Evolutionary conservation across 306 rosid genomes (phyloP).

Genomic region (Lagenaria siceraria): DNA sequence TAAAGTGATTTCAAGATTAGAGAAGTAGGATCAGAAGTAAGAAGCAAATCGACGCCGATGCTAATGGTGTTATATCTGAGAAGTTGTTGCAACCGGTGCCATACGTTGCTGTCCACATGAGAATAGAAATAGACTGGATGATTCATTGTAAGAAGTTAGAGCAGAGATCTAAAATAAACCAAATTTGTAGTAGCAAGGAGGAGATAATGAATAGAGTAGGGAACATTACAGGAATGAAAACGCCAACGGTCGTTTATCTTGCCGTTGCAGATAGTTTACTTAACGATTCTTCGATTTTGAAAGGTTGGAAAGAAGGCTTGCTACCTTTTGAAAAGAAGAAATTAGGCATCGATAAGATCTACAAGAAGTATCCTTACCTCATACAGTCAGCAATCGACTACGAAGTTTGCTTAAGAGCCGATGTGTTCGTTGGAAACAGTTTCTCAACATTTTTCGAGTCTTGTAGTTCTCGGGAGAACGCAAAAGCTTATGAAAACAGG

Average conservation of each 20-base stretch:
- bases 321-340: constrained; percentile 71
- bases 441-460: constrained; percentile 90
- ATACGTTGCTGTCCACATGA: constrained; percentile 79
- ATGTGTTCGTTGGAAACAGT: constrained; percentile 81
- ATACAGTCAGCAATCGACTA: constrained; percentile 87
- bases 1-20: constrained; percentile 60
- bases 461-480: constrained; percentile 74
- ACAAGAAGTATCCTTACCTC: constrained; percentile 63
- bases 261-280: constrained; percentile 82
- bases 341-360: constrained; percentile 46
- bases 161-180: constrained; percentile 43
- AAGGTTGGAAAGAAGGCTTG: constrained; percentile 59
- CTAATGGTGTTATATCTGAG: background rate
- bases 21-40: constrained; percentile 26
- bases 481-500: constrained; percentile 47
- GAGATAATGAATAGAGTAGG: constrained; percentile 65
- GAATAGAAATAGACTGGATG: constrained; percentile 95
- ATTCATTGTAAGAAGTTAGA: constrained; percentile 77
- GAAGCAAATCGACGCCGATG: constrained; percentile 8
- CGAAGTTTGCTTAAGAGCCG: constrained; percentile 73
- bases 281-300: constrained; percentile 43
- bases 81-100: constrained; percentile 22
- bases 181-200: constrained; percentile 70
- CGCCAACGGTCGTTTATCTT: constrained; percentile 51
- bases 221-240: constrained; percentile 27